phyloP scores from a whole-genome alignment of 1,139 yeast species.

The Yamadazyma aaseri region DNA sequence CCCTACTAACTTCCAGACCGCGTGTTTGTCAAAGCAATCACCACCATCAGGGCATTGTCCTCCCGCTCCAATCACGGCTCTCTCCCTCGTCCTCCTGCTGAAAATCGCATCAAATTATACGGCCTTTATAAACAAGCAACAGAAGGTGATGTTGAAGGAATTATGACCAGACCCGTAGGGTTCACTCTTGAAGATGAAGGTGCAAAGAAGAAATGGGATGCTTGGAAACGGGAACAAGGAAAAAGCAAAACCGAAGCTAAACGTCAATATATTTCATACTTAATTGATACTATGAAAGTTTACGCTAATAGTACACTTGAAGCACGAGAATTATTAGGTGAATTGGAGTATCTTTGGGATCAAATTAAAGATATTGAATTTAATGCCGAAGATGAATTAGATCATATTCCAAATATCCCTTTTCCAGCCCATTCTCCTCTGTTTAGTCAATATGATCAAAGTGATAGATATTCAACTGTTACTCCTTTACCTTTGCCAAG shows the following conservation, averaged over 20 bases:
- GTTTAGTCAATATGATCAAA: constrained; percentile 33
- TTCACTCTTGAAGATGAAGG: constrained; percentile 61
- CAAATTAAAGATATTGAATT: constrained; percentile 59
- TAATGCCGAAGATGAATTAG: constrained; percentile 29
- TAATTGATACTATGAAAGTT: constrained; percentile 70
- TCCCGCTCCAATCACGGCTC: constrained; percentile 68
- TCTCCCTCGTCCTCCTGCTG: constrained; percentile 78
- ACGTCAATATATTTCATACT: constrained; percentile 60
- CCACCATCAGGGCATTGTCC: constrained; percentile 73
- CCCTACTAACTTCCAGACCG: constrained; percentile 49
- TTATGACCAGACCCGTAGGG: constrained; percentile 67
- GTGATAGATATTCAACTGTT: constrained; percentile 38
- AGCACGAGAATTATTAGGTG: constrained; percentile 63
- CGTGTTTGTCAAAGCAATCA: constrained; percentile 76
- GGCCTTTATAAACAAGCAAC: constrained; percentile 89
- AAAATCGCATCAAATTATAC: constrained; percentile 64
- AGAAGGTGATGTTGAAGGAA: constrained; percentile 75
- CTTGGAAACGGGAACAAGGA: constrained; percentile 80
- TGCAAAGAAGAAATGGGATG: constrained; percentile 77
- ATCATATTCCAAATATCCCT: constrained; percentile 24
- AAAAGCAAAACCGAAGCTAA: constrained; percentile 73
- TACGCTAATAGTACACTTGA: constrained; percentile 71
- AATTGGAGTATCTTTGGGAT: constrained; percentile 72
- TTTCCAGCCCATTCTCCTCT: constrained; percentile 40
- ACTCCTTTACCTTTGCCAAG: constrained; percentile 30